phyloP scores from a whole-genome alignment of 495 filamentous ascomycete genomes.

The Penicillium bovifimosum region DNA sequence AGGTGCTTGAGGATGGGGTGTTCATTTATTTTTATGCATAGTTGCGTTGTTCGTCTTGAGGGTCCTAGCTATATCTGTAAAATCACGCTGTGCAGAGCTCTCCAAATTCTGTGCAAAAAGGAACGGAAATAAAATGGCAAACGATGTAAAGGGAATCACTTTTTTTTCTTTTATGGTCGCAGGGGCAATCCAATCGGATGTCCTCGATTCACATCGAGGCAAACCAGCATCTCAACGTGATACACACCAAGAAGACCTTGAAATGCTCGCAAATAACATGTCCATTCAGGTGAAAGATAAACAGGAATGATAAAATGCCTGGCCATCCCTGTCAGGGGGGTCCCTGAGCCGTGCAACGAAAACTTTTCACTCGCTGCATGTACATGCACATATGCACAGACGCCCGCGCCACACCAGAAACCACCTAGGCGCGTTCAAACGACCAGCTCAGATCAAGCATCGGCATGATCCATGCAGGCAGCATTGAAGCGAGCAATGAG shows the following conservation, averaged over 20 bases:
- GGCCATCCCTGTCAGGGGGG: slow-evolving; percentile 13
- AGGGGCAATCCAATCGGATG: slow-evolving; percentile 10
- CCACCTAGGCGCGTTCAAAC: slow-evolving; percentile 5
- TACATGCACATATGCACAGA: slow-evolving; percentile 17
- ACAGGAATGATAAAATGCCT: not conserved
- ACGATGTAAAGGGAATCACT: slow-evolving; percentile 14
- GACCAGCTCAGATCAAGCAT: slow-evolving; percentile 1
- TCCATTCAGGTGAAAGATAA: not conserved
- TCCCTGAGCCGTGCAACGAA: slow-evolving; percentile 7
- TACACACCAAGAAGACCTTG: not conserved
- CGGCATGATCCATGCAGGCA: slow-evolving; percentile 15
- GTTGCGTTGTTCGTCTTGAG: not conserved
- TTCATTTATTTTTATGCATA: not conserved
- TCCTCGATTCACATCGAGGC: slow-evolving; percentile 4
- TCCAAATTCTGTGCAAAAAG: not conserved
- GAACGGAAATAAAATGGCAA: slow-evolving; percentile 7
- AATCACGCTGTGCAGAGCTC: no score
- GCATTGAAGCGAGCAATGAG: slow-evolving; percentile 13
- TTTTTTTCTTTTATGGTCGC: slow-evolving; percentile 12
- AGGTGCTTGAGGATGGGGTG: not conserved
- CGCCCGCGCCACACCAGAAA: slow-evolving; percentile 15
- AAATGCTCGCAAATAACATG: not conserved
- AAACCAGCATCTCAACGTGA: slow-evolving; percentile 6
- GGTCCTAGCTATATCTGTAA: not conserved
- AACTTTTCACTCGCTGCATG: slow-evolving; percentile 11